phyloP scores from a whole-genome alignment of 768 basidiomycete species.

The Postia placenta region DNA sequence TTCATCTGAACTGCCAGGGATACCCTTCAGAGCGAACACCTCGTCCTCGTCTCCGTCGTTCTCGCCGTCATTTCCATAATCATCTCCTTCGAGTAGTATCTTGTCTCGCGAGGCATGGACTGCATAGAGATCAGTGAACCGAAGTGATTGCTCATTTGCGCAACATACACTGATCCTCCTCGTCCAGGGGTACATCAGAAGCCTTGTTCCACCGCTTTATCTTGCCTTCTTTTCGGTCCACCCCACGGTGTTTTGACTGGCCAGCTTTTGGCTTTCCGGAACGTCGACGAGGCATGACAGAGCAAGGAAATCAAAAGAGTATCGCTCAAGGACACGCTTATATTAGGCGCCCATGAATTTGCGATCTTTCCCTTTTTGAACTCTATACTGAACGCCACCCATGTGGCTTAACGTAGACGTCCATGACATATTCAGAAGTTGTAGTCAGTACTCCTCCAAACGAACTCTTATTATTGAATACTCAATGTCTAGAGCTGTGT shows the following conservation, averaged over 20 bases:
- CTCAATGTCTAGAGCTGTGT: no score
- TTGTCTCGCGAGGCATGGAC: constrained; percentile 73
- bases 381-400: not conserved
- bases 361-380: not conserved
- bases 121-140: constrained; percentile 22
- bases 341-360: not conserved
- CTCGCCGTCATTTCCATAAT: constrained; percentile 31
- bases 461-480: no score
- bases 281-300: not conserved
- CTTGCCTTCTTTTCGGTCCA: constrained; percentile 45
- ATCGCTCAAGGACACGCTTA: not conserved
- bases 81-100: constrained; percentile 67
- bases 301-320: not conserved
- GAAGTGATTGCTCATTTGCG: not conserved
- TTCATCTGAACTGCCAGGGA: constrained; percentile 35
- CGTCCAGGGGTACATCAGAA: constrained; percentile 68
- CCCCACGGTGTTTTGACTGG: constrained; percentile 36
- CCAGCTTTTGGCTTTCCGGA: not conserved
- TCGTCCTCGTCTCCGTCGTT: constrained; percentile 68
- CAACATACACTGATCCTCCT: constrained; percentile 71
- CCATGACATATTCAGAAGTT: no score
- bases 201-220: constrained; percentile 62
- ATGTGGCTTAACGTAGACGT: no score
- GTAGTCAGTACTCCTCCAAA: no score
- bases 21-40: constrained; percentile 67